A percentile compares a stretch with the other conserved stretches of the same genome.
phyloP scores from a whole-genome alignment of 441 rosid genomes.

The Euphorbia celastroides region DNA sequence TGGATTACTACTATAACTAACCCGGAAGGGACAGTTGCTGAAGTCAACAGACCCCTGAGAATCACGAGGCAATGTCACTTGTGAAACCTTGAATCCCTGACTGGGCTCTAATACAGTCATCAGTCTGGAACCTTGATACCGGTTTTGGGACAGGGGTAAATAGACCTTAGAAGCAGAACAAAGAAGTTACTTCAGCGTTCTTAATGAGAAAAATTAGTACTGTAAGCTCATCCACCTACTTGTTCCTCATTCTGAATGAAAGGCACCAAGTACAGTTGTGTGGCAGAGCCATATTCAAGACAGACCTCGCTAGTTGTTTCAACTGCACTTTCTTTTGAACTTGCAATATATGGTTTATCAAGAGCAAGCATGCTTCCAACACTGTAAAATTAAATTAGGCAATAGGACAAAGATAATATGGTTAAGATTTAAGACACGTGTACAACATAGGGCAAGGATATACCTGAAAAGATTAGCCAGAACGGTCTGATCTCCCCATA shows the following conservation, averaged over 20 bases:
- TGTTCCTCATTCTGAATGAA: constrained; percentile 74
- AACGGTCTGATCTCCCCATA: constrained; percentile 88
- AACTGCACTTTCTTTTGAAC: constrained; percentile 45
- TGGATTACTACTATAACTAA: constrained; percentile 29
- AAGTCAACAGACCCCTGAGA: constrained; percentile 81
- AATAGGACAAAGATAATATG: constrained; percentile 4
- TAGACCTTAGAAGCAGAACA: constrained; percentile 47
- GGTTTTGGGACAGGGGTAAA: constrained; percentile 58
- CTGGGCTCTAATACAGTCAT: constrained; percentile 47
- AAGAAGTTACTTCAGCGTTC: constrained; percentile 15
- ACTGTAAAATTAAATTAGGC: constrained; percentile 34
- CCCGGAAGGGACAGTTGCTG: constrained; percentile 80
- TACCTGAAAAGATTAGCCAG: constrained; percentile 88
- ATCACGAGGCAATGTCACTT: constrained; percentile 80
- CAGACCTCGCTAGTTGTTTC: constrained; percentile 56
- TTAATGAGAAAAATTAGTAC: neutral
- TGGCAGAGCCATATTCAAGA: constrained; percentile 94
- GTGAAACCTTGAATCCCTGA: constrained; percentile 60
- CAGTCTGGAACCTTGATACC: constrained; percentile 58
- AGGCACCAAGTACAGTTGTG: constrained; percentile 81
- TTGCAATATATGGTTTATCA: constrained; percentile 79
- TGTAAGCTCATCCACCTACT: constrained; percentile 30
- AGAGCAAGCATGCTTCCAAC: constrained; percentile 84
- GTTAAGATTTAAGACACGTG: constrained; percentile 1
- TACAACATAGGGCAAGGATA: constrained; percentile 23